Conservation (phyloP, 2,329 filamentous ascomycete species). For the Cucurbitaria berberidis region DNA sequence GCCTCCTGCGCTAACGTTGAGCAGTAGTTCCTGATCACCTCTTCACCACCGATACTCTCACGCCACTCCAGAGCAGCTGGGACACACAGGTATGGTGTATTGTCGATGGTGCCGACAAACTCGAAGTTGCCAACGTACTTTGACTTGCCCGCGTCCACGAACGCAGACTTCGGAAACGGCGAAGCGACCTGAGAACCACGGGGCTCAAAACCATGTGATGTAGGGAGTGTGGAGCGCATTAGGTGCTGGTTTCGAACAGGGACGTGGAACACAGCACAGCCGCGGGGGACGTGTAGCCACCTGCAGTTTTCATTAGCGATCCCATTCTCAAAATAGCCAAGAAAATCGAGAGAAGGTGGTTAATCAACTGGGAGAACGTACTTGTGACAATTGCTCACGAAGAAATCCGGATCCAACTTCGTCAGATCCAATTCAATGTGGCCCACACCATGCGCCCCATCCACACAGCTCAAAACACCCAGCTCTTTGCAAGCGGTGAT, state of each 20-base stretch:
- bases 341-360: too few species aligned
- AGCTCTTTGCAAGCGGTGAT: slow-evolving; percentile 68
- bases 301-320: slow-evolving; percentile 36
- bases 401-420: slow-evolving; percentile 78
- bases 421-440: slow-evolving; percentile 74
- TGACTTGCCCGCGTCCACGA: slow-evolving; percentile 54
- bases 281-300: slow-evolving; percentile 84
- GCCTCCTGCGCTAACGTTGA: slow-evolving; percentile 68
- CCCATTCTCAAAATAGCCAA: neutral
- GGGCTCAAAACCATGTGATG: slow-evolving; percentile 77
- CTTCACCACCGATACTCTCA: slow-evolving; percentile 73
- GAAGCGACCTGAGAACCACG: slow-evolving; percentile 32
- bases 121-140: slow-evolving; percentile 63
- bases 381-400: slow-evolving; percentile 73
- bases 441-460: slow-evolving; percentile 85
- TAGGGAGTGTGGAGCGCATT: slow-evolving; percentile 76
- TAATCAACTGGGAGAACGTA: slow-evolving; percentile 18
- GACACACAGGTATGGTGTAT: slow-evolving; percentile 73
- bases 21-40: slow-evolving; percentile 69
- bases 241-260: slow-evolving; percentile 76
- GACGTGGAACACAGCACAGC: slow-evolving; percentile 81
- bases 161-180: slow-evolving; percentile 45
- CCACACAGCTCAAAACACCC: slow-evolving; percentile 74
- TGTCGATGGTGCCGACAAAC: slow-evolving; percentile 78
- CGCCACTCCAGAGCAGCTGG: slow-evolving; percentile 76